Percentiles rank a stretch among this genome's conserved stretches.
Conservation (phyloP, 2,329 filamentous ascomycete genomes). For the Trichoderma semiorbis region DNA sequence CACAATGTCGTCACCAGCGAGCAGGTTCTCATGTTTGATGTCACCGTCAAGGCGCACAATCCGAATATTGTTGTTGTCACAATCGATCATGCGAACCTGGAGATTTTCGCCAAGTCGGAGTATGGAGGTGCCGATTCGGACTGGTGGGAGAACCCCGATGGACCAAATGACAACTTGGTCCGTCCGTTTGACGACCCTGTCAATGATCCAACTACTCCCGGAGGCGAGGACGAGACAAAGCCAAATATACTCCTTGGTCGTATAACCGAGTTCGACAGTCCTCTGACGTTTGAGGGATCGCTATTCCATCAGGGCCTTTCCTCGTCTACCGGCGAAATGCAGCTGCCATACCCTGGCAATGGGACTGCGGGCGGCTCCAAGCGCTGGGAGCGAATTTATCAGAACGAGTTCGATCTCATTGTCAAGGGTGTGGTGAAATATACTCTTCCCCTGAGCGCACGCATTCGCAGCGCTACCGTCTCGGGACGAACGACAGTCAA, state of each 20-base stretch:
- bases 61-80: slow-evolving; percentile 89
- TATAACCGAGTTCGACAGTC: slow-evolving; percentile 81
- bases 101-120: slow-evolving; percentile 91
- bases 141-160: slow-evolving; percentile 49
- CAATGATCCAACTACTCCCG: slow-evolving; percentile 39
- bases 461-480: slow-evolving; percentile 56
- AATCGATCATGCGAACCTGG: slow-evolving; percentile 81
- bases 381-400: slow-evolving; percentile 85
- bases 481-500: slow-evolving; percentile 58
- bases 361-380: slow-evolving; percentile 79
- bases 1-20: slow-evolving; percentile 89
- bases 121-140: slow-evolving; percentile 70
- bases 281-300: slow-evolving; percentile 83
- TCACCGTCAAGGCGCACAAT: slow-evolving; percentile 84
- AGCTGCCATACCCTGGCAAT: slow-evolving; percentile 80
- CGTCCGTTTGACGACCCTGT: slow-evolving; percentile 31
- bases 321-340: slow-evolving; percentile 76
- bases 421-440: slow-evolving; percentile 90
- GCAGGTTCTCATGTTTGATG: slow-evolving; percentile 91
- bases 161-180: slow-evolving; percentile 25
- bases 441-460: slow-evolving; percentile 59
- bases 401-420: slow-evolving; percentile 91
- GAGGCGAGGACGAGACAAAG: slow-evolving; percentile 48
- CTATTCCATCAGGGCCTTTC: slow-evolving; percentile 74
- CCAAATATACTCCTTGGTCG: slow-evolving; percentile 91